phyloP scores from a whole-genome alignment of 1,284 basidiomycete genomes.

The Sporisorium reilianum region DNA sequence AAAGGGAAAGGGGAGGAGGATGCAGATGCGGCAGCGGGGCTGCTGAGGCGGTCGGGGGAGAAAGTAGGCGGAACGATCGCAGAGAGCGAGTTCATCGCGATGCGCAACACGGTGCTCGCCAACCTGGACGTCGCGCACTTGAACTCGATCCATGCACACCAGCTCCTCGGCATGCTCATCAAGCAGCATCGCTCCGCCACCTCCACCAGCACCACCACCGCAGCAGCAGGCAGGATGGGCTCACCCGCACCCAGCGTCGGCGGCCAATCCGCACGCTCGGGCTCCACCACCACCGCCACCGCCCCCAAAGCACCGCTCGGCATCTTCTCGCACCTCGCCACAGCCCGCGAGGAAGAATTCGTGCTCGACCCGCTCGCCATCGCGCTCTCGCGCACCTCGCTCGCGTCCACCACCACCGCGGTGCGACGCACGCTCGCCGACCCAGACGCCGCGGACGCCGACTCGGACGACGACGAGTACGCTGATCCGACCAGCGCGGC shows the following conservation, averaged over 20 bases:
- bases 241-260: conserved; percentile 33
- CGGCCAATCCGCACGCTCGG: conserved; percentile 23
- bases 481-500: conserved; percentile 25
- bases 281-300: conserved; percentile 3
- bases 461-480: conserved; percentile 25
- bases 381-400: conserved; percentile 25
- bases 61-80: conserved; percentile 45
- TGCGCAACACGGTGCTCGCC: conserved; percentile 48
- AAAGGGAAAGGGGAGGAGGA: not conserved
- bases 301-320: conserved; percentile 19
- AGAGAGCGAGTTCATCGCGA: conserved; percentile 53
- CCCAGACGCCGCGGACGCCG: not conserved
- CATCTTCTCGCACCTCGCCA: conserved; percentile 33
- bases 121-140: conserved; percentile 56
- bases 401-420: conserved; percentile 15
- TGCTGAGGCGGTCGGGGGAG: conserved; percentile 9
- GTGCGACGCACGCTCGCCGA: conserved; percentile 5
- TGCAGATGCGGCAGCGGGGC: conserved; percentile 3
- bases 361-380: conserved; percentile 45
- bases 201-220: not conserved
- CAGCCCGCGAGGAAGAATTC: conserved; percentile 37
- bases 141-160: conserved; percentile 60
- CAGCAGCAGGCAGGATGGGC: conserved; percentile 18
- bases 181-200: conserved; percentile 32
- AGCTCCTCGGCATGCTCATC: conserved; percentile 57